A percentile compares a stretch with the other conserved stretches of the same genome.
Evolutionary conservation across 108 stramenopile genomes (phyloP).

Genomic region (Schizochytrium sp.): DNA sequence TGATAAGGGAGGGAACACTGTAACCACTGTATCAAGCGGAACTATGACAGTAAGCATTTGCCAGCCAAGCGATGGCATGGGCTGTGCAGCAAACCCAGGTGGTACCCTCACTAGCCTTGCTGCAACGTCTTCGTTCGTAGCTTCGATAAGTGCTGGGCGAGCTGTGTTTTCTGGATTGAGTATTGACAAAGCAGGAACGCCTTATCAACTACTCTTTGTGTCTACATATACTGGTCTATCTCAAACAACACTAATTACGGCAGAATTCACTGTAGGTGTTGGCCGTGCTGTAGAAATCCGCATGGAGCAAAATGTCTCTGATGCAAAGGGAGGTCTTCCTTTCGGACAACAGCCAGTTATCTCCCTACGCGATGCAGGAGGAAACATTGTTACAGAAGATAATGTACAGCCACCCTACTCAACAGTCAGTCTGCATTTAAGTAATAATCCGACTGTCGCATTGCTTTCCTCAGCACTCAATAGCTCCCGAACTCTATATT

Average conservation of each 20-base stretch:
- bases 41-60: neutral
- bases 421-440: neutral
- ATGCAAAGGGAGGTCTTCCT: conserved; percentile 5
- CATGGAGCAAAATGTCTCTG: neutral
- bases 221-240: neutral
- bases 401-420: conserved; percentile 17
- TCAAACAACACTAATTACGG: neutral
- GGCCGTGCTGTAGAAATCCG: neutral
- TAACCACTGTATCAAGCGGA: neutral
- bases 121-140: neutral
- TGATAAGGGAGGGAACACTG: conserved; percentile 3
- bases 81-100: conserved; percentile 8
- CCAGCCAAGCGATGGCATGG: neutral
- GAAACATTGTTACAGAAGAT: conserved; percentile 45
- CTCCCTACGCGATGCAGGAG: conserved; percentile 46
- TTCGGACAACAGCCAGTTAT: conserved; percentile 26
- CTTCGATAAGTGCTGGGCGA: neutral
- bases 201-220: neutral
- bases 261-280: conserved; percentile 1
- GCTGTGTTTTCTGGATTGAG: conserved; percentile 23
- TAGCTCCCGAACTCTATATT: neutral
- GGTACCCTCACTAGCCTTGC: neutral
- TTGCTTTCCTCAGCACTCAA: conserved; percentile 16
- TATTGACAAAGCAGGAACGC: neutral
- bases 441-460: conserved; percentile 44